Percentiles rank a stretch among this genome's conserved stretches.
These are phyloP conservation scores for Litchi chinensis DNA, from an alignment of 345 rosid genomes.

Conservation along the genomic window DNA sequence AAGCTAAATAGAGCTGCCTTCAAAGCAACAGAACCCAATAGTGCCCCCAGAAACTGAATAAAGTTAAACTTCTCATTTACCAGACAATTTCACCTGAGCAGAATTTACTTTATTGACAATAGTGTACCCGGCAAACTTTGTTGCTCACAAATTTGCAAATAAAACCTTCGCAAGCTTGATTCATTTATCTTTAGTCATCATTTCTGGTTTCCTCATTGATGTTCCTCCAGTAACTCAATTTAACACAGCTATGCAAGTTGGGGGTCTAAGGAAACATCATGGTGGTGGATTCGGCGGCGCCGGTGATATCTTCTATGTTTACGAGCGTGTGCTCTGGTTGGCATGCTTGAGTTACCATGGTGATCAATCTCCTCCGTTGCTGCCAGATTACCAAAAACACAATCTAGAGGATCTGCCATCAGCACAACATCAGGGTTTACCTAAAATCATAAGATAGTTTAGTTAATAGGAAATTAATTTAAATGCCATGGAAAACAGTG, in stretches of 20 bases:
- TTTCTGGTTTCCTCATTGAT: not conserved
- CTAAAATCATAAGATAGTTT: conserved; percentile 33
- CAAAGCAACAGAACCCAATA: not conserved
- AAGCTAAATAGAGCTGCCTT: not conserved
- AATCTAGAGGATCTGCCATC: conserved; percentile 56
- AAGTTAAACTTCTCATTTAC: not conserved
- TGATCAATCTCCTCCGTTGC: conserved; percentile 45
- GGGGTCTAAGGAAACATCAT: conserved; percentile 25
- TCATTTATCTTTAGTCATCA: not conserved
- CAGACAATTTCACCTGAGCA: not conserved
- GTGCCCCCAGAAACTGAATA: not conserved
- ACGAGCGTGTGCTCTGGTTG: conserved; percentile 26
- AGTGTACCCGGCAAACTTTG: not conserved
- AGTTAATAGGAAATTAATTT: conserved; percentile 2
- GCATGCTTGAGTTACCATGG: conserved; percentile 22
- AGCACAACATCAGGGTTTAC: conserved; percentile 31
- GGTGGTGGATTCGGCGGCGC: conserved; percentile 38
- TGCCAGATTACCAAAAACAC: conserved; percentile 45
- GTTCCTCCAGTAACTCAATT: not conserved
- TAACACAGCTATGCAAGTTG: not conserved
- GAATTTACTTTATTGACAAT: not conserved
- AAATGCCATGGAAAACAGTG: not conserved
- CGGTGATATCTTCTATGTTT: conserved; percentile 48
- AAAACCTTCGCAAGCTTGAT: not conserved
- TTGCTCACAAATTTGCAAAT: not conserved